These are phyloP conservation scores for Leccinellum albellum DNA, from an alignment of 768 basidiomycete genomes.

Conservation along the genomic window DNA sequence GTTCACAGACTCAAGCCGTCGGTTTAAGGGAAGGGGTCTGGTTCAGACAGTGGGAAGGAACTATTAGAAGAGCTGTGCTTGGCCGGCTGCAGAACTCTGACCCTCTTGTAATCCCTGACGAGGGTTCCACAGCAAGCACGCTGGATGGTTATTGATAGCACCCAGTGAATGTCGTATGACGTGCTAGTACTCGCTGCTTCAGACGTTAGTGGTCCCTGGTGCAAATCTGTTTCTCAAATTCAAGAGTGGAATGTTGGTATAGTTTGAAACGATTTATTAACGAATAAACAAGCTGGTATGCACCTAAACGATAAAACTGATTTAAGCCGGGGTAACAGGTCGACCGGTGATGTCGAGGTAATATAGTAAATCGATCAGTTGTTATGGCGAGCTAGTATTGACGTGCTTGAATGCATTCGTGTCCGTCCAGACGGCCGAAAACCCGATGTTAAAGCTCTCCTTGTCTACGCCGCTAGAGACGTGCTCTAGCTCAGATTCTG, in stretches of 20 bases:
- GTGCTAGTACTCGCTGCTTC: not conserved
- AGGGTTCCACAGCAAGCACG: conserved; percentile 11
- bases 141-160: conserved; percentile 26
- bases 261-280: conserved; percentile 10
- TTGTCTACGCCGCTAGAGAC: conserved; percentile 8
- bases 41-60: conserved; percentile 73
- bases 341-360: not conserved
- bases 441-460: conserved; percentile 16
- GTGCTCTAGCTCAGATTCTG: conserved; percentile 38
- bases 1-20: conserved; percentile 36
- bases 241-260: conserved; percentile 4
- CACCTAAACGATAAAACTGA: not conserved
- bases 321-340: not conserved
- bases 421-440: conserved; percentile 31
- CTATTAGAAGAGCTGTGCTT: conserved; percentile 58
- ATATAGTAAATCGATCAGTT: not conserved
- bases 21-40: conserved; percentile 74
- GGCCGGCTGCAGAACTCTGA: conserved; percentile 34
- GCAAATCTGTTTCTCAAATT: conserved; percentile 5
- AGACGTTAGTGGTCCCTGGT: not conserved
- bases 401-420: conserved; percentile 15
- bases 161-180: not conserved
- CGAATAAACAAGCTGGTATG: conserved; percentile 18
- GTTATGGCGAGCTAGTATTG: conserved; percentile 10
- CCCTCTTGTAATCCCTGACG: conserved; percentile 35